Conservation (phyloP, 257 asterid species). For the Scutellaria galericulata region DNA sequence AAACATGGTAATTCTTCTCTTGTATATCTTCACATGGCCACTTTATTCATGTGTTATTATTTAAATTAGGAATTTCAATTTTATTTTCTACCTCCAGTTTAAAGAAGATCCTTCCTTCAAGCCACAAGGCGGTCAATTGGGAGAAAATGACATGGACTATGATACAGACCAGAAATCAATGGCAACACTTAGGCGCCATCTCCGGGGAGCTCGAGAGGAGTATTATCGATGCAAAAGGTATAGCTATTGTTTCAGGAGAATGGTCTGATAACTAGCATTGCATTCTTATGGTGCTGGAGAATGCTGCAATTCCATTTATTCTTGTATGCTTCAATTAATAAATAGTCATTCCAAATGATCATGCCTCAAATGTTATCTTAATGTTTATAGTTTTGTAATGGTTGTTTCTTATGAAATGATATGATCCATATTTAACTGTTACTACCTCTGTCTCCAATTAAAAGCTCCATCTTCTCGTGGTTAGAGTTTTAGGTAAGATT, state of each 20-base stretch:
- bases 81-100: conserved; percentile 55
- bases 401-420: conserved; percentile 7
- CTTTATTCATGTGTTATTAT: conserved; percentile 28
- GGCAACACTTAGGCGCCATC: conserved; percentile 97
- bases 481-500: conserved; percentile 17
- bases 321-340: conserved; percentile 18
- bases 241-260: conserved; percentile 29
- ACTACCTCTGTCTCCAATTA: not conserved
- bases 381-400: conserved; percentile 1
- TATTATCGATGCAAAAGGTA: conserved; percentile 95
- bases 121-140: conserved; percentile 97
- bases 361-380: not conserved
- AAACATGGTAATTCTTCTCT: conserved; percentile 72
- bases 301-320: conserved; percentile 23
- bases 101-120: conserved; percentile 96
- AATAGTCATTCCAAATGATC: conserved; percentile 17
- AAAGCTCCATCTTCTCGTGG: conserved; percentile 7
- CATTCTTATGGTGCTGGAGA: conserved; percentile 25
- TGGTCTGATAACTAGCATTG: conserved; percentile 23
- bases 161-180: conserved; percentile 98
- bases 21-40: conserved; percentile 27
- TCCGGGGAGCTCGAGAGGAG: conserved; percentile 93
- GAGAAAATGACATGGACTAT: conserved; percentile 98
- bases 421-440: not conserved
- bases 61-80: conserved; percentile 22